phyloP scores from a whole-genome alignment of 176 grass and related monocot genomes.

The Stipa capillata region DNA sequence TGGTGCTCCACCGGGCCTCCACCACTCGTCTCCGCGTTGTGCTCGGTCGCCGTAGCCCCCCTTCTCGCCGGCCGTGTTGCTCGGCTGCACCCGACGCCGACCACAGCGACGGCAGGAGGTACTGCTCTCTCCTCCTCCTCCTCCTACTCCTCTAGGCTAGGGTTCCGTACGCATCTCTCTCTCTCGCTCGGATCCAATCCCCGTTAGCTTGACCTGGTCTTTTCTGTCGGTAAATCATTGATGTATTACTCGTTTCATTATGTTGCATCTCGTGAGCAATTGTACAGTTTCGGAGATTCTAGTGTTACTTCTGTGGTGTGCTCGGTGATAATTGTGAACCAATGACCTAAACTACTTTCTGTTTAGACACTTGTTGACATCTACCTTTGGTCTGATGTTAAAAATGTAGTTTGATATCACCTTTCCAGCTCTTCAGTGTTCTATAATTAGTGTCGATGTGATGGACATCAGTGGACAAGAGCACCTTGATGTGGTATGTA shows the following conservation, averaged over 20 bases:
- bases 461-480: slow-evolving; percentile 98
- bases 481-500: slow-evolving; percentile 90
- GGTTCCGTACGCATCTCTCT: slow-evolving; percentile 48
- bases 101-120: no score
- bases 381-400: neutral
- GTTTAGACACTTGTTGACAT: slow-evolving; percentile 23
- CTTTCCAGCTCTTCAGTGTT: slow-evolving; percentile 92
- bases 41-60: no score
- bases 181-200: neutral
- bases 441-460: slow-evolving; percentile 86
- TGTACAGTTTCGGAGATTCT: neutral
- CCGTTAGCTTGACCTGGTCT: neutral
- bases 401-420: slow-evolving; percentile 91
- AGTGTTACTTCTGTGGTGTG: neutral
- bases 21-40: no score
- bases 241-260: neutral
- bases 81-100: no score
- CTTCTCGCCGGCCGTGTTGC: no score
- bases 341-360: neutral
- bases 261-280: neutral
- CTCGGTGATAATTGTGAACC: neutral
- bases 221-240: neutral
- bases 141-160: slow-evolving; percentile 89
- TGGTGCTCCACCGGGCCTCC: no score
- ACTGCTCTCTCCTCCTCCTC: no score